These are phyloP conservation scores for Daldinia sp. DNA, from an alignment of 2,329 filamentous ascomycete genomes.

Conservation along the genomic window DNA sequence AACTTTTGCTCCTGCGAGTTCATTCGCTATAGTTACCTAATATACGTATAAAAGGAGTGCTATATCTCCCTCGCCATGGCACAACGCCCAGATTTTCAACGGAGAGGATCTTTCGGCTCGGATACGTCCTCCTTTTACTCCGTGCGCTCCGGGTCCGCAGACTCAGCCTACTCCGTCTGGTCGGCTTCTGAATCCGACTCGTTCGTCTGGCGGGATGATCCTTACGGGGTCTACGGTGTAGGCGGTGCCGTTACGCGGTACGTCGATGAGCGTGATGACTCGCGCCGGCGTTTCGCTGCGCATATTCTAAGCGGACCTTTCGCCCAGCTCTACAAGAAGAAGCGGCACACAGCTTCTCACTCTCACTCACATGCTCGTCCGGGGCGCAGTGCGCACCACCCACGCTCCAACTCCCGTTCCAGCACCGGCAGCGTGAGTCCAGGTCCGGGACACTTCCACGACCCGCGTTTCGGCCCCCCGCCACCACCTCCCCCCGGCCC, in stretches of 20 bases:
- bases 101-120: constrained; percentile 28
- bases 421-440: constrained; percentile 6
- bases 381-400: constrained; percentile 10
- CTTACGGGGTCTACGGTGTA: constrained; percentile 39
- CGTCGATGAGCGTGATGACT: constrained; percentile 39
- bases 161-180: constrained; percentile 41
- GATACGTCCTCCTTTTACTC: constrained; percentile 42
- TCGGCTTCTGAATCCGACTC: constrained; percentile 42
- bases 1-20: neutral
- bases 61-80: constrained; percentile 28
- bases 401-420: constrained; percentile 26
- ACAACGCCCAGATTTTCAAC: constrained; percentile 27
- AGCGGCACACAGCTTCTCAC: constrained; percentile 15
- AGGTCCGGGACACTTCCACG: neutral
- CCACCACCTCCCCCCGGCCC: constrained; percentile 11
- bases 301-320: constrained; percentile 47
- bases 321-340: constrained; percentile 39
- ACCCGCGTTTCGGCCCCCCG: constrained; percentile 9
- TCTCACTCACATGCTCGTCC: constrained; percentile 27
- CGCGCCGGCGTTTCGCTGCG: constrained; percentile 39
- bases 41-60: constrained; percentile 23
- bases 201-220: constrained; percentile 44
- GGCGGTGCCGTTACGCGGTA: constrained; percentile 44
- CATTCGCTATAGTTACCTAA: too few relatives aligned
- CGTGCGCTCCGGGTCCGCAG: constrained; percentile 15